Conservation (phyloP, 768 basidiomycete species). For the Auriscalpium microsporum region DNA sequence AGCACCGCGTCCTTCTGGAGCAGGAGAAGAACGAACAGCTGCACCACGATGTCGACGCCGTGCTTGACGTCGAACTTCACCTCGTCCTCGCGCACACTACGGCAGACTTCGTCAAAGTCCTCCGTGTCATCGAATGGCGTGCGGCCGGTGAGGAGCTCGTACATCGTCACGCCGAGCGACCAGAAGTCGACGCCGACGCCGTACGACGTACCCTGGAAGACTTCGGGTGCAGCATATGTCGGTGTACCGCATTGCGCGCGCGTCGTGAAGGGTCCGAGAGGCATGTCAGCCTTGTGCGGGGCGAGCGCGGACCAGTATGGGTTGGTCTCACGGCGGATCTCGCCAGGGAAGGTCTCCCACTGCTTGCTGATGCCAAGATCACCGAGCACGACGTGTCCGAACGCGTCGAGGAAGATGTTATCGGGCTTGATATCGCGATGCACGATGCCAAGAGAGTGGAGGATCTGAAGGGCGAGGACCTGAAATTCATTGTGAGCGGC, state of each 20-base stretch:
- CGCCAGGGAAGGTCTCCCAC: background rate
- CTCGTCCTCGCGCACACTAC: background rate
- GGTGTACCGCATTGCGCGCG: constrained; percentile 3
- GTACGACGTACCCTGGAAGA: constrained; percentile 1
- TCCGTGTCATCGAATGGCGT: background rate
- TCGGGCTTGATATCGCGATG: constrained; percentile 11
- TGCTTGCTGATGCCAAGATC: constrained; percentile 8
- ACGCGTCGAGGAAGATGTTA: constrained; percentile 5
- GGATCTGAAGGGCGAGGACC: constrained; percentile 7
- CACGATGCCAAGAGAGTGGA: constrained; percentile 4
- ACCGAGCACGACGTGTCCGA: constrained; percentile 5
- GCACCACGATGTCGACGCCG: background rate
- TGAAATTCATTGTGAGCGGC: background rate
- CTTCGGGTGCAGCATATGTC: constrained; percentile 4
- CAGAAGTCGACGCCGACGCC: constrained; percentile 73
- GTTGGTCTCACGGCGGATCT: background rate
- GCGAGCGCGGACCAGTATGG: background rate
- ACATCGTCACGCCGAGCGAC: constrained; percentile 93
- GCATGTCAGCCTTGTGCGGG: background rate
- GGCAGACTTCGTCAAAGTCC: background rate
- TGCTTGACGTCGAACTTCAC: background rate
- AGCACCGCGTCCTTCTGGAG: background rate
- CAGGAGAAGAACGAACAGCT: background rate
- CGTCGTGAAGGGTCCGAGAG: background rate
- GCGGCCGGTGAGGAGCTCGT: constrained; percentile 56